Evolutionary conservation across 306 rosid genomes (phyloP).

Genomic region (Ceratonia siliqua): DNA sequence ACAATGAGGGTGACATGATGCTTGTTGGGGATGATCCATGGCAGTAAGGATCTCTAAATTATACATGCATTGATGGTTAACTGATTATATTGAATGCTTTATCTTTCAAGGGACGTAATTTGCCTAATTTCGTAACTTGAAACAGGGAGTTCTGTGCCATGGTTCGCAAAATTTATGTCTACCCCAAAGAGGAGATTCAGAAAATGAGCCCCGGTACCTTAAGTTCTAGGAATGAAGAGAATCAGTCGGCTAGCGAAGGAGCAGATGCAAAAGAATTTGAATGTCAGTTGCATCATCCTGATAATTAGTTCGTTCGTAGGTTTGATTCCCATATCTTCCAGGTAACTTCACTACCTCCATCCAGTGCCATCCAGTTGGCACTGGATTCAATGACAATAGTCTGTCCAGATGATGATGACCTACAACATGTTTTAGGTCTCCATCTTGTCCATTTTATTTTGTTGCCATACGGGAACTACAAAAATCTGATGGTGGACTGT

Average conservation of each 20-base stretch:
- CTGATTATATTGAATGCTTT: neutral
- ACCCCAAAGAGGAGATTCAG: constrained; percentile 92
- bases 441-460: neutral
- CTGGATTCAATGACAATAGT: neutral
- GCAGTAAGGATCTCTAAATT: constrained; percentile 65
- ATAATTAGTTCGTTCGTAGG: constrained; percentile 45
- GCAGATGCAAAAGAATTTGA: constrained; percentile 54
- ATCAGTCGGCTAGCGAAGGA: constrained; percentile 47
- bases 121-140: constrained; percentile 3
- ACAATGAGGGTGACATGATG: constrained; percentile 96
- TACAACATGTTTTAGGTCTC: neutral
- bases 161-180: constrained; percentile 88
- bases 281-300: constrained; percentile 44
- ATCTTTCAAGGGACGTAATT: neutral
- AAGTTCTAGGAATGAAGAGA: constrained; percentile 61
- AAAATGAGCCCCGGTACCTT: constrained; percentile 83
- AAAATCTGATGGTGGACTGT: neutral
- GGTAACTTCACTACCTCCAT: constrained; percentile 31
- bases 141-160: constrained; percentile 88
- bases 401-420: neutral
- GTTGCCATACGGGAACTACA: too few species aligned
- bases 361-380: neutral
- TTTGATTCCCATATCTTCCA: constrained; percentile 36
- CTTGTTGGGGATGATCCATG: constrained; percentile 99
- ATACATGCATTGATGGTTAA: neutral